Evolutionary conservation across 2,329 filamentous ascomycete species (phyloP).

Genomic region (Pestalotiopsis sp.): DNA sequence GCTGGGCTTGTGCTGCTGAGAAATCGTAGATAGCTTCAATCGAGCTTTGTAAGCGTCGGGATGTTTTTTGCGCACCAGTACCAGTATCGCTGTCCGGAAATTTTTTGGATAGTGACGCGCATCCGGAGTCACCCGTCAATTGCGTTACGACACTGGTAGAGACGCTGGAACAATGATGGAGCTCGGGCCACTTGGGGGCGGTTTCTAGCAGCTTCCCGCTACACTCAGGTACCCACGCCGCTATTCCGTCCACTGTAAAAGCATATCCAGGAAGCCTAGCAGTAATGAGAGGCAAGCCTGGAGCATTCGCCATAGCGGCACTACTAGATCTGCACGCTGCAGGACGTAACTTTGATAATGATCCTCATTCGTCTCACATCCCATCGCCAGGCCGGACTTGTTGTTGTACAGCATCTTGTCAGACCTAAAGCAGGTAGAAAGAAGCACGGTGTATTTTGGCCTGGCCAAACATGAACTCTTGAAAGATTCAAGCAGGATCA

Average conservation of each 20-base stretch:
- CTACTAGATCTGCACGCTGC: background rate
- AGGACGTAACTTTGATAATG: background rate
- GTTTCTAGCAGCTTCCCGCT: background rate
- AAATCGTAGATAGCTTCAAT: conserved; percentile 6
- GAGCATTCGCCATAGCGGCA: background rate
- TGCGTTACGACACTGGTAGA: background rate
- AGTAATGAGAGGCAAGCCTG: background rate
- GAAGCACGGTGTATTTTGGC: too few species aligned
- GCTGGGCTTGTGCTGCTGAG: background rate
- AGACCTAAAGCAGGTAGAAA: background rate
- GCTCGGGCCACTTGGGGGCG: background rate
- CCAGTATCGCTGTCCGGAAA: background rate
- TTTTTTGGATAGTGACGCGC: background rate
- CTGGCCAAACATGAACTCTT: too few species aligned
- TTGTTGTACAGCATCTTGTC: background rate
- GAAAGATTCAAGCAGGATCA: too few species aligned
- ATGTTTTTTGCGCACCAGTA: background rate
- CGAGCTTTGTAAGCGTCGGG: background rate
- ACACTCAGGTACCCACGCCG: background rate
- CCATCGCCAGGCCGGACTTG: background rate
- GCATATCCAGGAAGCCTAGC: too few species aligned
- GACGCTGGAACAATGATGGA: background rate
- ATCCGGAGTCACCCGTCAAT: background rate
- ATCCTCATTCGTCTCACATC: background rate
- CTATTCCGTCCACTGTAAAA: background rate